Evolutionary conservation across 139 green algal genomes (phyloP).

Genomic region (Picochlorum costavermella): DNA sequence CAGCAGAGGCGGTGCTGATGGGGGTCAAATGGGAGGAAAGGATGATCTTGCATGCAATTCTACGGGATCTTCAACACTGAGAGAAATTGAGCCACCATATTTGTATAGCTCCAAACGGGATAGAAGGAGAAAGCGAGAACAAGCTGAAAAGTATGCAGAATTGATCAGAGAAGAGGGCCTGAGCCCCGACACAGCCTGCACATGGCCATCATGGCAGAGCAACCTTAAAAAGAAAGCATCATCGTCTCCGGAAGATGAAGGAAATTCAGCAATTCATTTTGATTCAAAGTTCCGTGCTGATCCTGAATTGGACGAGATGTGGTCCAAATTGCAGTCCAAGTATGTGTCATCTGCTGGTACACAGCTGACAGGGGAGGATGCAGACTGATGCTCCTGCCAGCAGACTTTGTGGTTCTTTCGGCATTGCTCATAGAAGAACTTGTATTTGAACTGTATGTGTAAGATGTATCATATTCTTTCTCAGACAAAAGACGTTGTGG

Average conservation of each 20-base stretch:
- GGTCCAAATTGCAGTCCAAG: conserved; percentile 13
- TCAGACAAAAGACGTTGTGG: too few relatives aligned
- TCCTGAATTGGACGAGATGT: conserved; percentile 23
- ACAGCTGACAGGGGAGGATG: conserved; percentile 1
- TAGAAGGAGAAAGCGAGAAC: neutral
- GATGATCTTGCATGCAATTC: conserved; percentile 19
- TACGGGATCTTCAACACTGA: conserved; percentile 18
- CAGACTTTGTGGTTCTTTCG: neutral
- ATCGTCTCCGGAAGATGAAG: neutral
- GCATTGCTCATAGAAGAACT: too few relatives aligned
- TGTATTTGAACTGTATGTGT: too few relatives aligned
- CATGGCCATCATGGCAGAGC: conserved; percentile 21
- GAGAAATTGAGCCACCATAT: conserved; percentile 25
- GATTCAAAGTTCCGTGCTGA: conserved; percentile 13
- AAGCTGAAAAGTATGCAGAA: conserved; percentile 8
- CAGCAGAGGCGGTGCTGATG: neutral
- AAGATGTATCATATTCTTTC: too few relatives aligned
- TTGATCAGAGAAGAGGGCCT: conserved; percentile 21
- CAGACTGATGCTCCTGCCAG: neutral
- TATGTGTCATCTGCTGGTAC: conserved; percentile 4
- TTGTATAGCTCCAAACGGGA: conserved; percentile 14
- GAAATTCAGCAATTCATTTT: conserved; percentile 18
- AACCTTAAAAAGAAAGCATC: conserved; percentile 1
- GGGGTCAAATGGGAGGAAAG: neutral
- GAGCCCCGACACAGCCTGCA: conserved; percentile 7